phyloP scores from a whole-genome alignment of 1,284 basidiomycete genomes.

The Cutaneotrichosporon sp. region DNA sequence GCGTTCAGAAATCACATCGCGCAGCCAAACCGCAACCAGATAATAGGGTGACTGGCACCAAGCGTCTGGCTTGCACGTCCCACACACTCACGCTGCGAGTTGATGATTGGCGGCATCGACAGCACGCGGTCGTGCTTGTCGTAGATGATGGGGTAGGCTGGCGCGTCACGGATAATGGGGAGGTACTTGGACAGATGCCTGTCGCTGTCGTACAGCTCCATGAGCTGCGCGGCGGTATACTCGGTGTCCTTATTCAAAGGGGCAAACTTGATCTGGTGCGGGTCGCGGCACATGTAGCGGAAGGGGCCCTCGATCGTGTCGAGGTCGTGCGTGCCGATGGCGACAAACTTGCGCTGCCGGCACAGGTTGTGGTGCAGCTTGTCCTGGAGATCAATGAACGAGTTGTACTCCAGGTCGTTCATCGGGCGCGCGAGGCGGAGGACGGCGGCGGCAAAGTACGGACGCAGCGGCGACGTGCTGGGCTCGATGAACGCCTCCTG shows the following conservation, averaged over 20 bases:
- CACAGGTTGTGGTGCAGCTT: slow-evolving; percentile 97
- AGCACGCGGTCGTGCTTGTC: slow-evolving; percentile 81
- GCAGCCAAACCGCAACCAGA: neutral
- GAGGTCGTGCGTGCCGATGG: slow-evolving; percentile 97
- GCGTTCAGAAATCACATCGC: neutral
- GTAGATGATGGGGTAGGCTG: slow-evolving; percentile 97
- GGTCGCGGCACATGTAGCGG: slow-evolving; percentile 87
- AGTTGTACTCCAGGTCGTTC: slow-evolving; percentile 84
- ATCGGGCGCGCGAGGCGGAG: slow-evolving; percentile 82
- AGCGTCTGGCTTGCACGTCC: neutral
- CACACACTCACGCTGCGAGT: slow-evolving; percentile 66
- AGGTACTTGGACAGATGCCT: slow-evolving; percentile 88
- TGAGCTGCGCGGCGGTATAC: slow-evolving; percentile 78
- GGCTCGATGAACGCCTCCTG: slow-evolving; percentile 67
- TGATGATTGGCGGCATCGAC: slow-evolving; percentile 98
- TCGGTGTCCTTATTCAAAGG: slow-evolving; percentile 75
- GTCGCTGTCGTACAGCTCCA: slow-evolving; percentile 90
- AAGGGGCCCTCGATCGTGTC: slow-evolving; percentile 85
- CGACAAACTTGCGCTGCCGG: slow-evolving; percentile 82
- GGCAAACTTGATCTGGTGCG: slow-evolving; percentile 84
- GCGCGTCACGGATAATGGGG: slow-evolving; percentile 88
- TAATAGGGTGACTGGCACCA: neutral
- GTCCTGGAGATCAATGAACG: slow-evolving; percentile 98
- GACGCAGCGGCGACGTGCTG: slow-evolving; percentile 79
- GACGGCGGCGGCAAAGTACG: slow-evolving; percentile 86